These are phyloP conservation scores for Psidium friedrichsthalianum DNA, from an alignment of 345 rosid genomes.

Conservation along the genomic window DNA sequence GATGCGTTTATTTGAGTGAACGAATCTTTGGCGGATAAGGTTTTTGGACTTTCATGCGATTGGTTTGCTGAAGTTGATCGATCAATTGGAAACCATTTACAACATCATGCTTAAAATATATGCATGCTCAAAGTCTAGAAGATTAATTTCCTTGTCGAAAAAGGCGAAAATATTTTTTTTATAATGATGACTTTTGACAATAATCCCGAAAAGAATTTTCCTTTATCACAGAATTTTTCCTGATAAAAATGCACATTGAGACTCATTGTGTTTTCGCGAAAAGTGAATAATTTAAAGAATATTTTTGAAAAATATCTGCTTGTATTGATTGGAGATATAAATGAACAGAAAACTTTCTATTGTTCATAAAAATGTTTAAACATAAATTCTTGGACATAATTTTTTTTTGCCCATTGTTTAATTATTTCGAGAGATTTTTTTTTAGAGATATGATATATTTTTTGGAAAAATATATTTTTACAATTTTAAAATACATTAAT, in stretches of 20 bases:
- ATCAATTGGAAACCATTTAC: too few relatives aligned
- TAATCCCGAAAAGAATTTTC: rapidly evolving
- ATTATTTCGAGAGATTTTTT: not conserved
- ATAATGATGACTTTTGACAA: rapidly evolving
- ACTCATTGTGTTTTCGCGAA: rapidly evolving
- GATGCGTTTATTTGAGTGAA: too few relatives aligned
- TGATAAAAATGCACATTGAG: rapidly evolving
- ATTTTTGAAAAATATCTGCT: rapidly evolving
- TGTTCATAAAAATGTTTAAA: rapidly evolving
- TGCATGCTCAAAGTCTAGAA: not conserved
- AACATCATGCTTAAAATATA: not conserved
- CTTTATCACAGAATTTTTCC: rapidly evolving
- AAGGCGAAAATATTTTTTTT: not conserved
- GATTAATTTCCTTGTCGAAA: rapidly evolving
- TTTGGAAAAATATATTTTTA: too few relatives aligned
- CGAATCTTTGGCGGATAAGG: too few relatives aligned
- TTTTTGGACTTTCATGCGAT: too few relatives aligned
- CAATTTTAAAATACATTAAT: too few relatives aligned
- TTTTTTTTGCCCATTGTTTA: not conserved
- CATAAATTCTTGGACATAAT: rapidly evolving
- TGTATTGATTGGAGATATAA: not conserved
- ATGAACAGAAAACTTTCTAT: rapidly evolving
- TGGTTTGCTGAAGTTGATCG: too few relatives aligned
- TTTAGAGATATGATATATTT: too few relatives aligned
- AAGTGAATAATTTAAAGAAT: not conserved